A percentile compares a stretch with the other conserved stretches of the same genome.
Evolutionary conservation across 305 asterid genomes (phyloP).

Genomic region (Fraxinus dipetala): DNA sequence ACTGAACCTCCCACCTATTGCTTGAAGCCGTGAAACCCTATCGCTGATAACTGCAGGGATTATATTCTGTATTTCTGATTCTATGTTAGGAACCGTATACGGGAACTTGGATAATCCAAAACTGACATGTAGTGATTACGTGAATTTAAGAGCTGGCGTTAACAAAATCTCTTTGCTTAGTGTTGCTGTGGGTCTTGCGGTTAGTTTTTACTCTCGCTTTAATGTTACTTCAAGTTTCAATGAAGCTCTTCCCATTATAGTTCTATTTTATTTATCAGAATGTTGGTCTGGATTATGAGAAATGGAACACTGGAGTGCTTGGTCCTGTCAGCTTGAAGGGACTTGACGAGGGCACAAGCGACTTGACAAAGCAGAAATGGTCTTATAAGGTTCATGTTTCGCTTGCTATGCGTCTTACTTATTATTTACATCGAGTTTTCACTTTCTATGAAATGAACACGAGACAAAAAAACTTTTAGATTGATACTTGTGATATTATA

Average conservation of each 20-base stretch:
- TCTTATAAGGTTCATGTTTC: slow-evolving; percentile 60
- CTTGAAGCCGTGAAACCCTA: neutral
- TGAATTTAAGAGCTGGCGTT: slow-evolving; percentile 61
- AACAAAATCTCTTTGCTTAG: slow-evolving; percentile 85
- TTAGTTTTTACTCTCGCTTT: slow-evolving; percentile 31
- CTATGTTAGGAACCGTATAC: slow-evolving; percentile 52
- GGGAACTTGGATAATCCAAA: slow-evolving; percentile 66
- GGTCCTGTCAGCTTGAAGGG: slow-evolving; percentile 81
- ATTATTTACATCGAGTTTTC: neutral
- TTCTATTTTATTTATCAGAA: slow-evolving; percentile 41
- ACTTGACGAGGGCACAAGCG: slow-evolving; percentile 64
- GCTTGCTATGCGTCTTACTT: too few species aligned
- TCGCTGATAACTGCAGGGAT: too few species aligned
- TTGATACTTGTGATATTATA: neutral
- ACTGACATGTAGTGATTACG: slow-evolving; percentile 48
- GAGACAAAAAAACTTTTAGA: neutral
- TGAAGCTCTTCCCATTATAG: neutral
- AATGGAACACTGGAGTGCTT: slow-evolving; percentile 75
- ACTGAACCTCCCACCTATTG: neutral
- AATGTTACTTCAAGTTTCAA: neutral
- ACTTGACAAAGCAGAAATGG: slow-evolving; percentile 78
- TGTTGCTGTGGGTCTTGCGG: slow-evolving; percentile 80
- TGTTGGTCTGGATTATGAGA: slow-evolving; percentile 72
- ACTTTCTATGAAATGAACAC: neutral
- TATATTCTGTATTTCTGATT: slow-evolving; percentile 18